Evolutionary conservation across 352 stramenopile species (phyloP).

Genomic region (Pythium plurisporium): DNA sequence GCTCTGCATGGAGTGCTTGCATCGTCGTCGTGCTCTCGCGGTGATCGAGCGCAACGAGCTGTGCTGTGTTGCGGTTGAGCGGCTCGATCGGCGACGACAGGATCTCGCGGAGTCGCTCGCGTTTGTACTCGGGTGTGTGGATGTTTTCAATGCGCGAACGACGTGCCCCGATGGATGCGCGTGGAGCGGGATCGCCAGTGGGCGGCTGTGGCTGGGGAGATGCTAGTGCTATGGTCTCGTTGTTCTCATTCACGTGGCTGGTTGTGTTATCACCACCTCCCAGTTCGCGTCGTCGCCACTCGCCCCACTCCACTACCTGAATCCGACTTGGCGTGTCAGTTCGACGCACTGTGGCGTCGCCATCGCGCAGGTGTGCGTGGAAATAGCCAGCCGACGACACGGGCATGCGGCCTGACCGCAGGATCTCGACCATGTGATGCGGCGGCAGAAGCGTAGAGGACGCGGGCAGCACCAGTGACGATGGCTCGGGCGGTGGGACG

Average conservation of each 20-base stretch:
- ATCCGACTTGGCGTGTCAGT: constrained; percentile 10
- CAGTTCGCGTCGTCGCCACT: constrained; percentile 16
- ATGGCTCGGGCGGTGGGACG: background rate
- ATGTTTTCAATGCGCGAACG: constrained; percentile 20
- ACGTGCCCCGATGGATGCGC: too few species aligned
- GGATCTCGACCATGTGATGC: constrained; percentile 68
- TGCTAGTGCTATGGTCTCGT: background rate
- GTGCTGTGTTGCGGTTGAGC: constrained; percentile 33
- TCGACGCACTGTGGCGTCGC: background rate
- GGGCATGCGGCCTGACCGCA: constrained; percentile 64
- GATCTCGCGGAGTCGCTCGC: constrained; percentile 55
- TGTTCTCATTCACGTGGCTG: background rate
- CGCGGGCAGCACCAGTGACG: constrained; percentile 1
- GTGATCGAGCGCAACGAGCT: constrained; percentile 37
- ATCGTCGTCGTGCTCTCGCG: constrained; percentile 51
- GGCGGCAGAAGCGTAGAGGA: constrained; percentile 37
- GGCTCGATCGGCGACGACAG: constrained; percentile 53
- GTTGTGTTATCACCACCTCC: background rate
- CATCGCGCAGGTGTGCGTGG: constrained; percentile 34
- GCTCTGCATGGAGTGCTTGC: constrained; percentile 36
- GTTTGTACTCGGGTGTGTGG: constrained; percentile 54
- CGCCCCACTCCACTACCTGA: constrained; percentile 24
- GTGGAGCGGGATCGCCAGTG: too few species aligned
- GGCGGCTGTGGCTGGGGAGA: too few species aligned
- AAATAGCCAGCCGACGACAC: constrained; percentile 54